Conservation (phyloP, 495 filamentous ascomycete genomes). For the Bathelium albidoporum region DNA sequence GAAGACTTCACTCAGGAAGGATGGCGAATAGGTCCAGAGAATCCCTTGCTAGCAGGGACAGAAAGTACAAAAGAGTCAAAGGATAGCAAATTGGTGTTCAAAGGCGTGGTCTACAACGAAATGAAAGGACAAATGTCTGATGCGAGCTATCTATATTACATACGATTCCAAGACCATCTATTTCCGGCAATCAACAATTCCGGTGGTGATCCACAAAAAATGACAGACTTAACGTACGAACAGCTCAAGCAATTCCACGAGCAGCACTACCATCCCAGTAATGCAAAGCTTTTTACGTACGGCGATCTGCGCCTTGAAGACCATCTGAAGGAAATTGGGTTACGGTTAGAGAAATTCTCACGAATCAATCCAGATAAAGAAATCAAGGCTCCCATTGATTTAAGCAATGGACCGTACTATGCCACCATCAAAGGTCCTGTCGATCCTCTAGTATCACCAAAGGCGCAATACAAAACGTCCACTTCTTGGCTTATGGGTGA, state of each 20-base stretch:
- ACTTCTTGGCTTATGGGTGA: slow-evolving; percentile 86
- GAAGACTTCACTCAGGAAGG: slow-evolving; percentile 95
- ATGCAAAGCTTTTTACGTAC: slow-evolving; percentile 89
- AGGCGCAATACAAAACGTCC: slow-evolving; percentile 86
- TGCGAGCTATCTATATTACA: slow-evolving; percentile 90
- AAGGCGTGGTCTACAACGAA: slow-evolving; percentile 98
- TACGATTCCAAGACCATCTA: slow-evolving; percentile 86
- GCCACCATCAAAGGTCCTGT: slow-evolving; percentile 69
- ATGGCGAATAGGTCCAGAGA: slow-evolving; percentile 89
- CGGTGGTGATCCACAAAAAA: slow-evolving; percentile 88
- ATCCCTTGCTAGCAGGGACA: slow-evolving; percentile 49
- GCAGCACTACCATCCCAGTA: slow-evolving; percentile 92
- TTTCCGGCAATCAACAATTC: slow-evolving; percentile 91
- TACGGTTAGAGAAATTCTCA: slow-evolving; percentile 59
- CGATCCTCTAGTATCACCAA: slow-evolving; percentile 76
- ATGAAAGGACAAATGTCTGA: slow-evolving; percentile 99
- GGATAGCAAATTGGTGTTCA: slow-evolving; percentile 70
- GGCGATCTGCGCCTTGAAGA: slow-evolving; percentile 78
- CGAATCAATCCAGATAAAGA: slow-evolving; percentile 56
- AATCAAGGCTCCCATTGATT: slow-evolving; percentile 64
- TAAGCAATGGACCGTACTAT: slow-evolving; percentile 53
- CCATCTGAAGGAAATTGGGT: slow-evolving; percentile 68
- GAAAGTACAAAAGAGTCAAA: slow-evolving; percentile 31
- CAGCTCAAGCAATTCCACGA: slow-evolving; percentile 77
- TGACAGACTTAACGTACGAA: slow-evolving; percentile 85